Conservation (phyloP, 2,329 filamentous ascomycete genomes). For the Neofusicoccum sp. region DNA sequence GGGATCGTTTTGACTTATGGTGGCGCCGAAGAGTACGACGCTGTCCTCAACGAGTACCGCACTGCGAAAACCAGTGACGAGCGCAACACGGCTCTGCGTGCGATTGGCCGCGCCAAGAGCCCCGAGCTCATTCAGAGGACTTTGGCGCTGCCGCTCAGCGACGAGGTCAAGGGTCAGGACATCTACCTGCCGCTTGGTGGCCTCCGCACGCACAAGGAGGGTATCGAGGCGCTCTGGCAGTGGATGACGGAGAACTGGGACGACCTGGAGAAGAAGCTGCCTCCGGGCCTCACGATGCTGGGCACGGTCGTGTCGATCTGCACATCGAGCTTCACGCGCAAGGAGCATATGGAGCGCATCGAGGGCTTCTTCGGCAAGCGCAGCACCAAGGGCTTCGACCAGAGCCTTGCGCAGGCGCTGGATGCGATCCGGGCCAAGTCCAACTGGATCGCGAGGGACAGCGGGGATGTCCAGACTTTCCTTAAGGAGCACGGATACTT, state of each 20-base stretch:
- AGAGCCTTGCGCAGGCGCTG: slow-evolving; percentile 83
- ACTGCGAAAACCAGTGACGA: slow-evolving; percentile 77
- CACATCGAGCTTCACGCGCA: slow-evolving; percentile 74
- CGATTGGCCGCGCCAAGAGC: slow-evolving; percentile 73
- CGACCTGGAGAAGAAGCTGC: slow-evolving; percentile 74
- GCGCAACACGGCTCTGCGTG: slow-evolving; percentile 85
- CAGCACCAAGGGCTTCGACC: slow-evolving; percentile 84
- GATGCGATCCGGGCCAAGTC: slow-evolving; percentile 84
- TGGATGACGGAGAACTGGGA: slow-evolving; percentile 92
- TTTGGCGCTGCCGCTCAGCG: slow-evolving; percentile 69
- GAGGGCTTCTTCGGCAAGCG: slow-evolving; percentile 77
- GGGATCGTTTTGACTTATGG: slow-evolving; percentile 80
- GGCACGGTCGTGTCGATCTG: slow-evolving; percentile 80
- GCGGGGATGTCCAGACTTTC: slow-evolving; percentile 72
- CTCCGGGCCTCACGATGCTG: slow-evolving; percentile 82
- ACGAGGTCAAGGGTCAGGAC: slow-evolving; percentile 90
- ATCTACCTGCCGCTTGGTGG: slow-evolving; percentile 84
- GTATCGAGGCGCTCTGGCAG: slow-evolving; percentile 74
- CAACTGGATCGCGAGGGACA: slow-evolving; percentile 75
- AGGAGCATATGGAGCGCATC: slow-evolving; percentile 72
- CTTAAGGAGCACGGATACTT: slow-evolving; percentile 65
- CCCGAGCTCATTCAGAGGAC: slow-evolving; percentile 80
- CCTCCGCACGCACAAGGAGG: slow-evolving; percentile 72
- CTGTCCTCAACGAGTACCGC: slow-evolving; percentile 71
- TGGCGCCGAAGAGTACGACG: slow-evolving; percentile 81